Evolutionary conservation across 306 rosid genomes (phyloP).

Genomic region (Vigna reflexopilosa): DNA sequence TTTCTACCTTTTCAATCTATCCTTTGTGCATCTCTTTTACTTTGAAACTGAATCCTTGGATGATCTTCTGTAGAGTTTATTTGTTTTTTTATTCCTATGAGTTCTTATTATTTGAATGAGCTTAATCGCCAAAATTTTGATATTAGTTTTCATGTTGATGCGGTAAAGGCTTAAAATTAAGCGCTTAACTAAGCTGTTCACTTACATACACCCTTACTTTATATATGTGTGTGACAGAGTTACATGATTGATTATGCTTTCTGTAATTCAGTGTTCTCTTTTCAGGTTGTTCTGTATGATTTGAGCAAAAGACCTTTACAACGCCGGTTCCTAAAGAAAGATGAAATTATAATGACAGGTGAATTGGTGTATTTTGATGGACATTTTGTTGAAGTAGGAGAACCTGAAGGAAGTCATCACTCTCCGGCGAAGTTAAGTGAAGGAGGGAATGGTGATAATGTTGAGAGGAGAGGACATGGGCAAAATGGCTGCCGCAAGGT

Average conservation of each 20-base stretch:
- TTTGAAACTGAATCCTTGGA: conserved; percentile 29
- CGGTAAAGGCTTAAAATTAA: neutral
- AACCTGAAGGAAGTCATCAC: conserved; percentile 56
- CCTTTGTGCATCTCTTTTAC: conserved; percentile 15
- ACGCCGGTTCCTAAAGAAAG: conserved; percentile 66
- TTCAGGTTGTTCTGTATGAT: conserved; percentile 72
- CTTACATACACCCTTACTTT: neutral
- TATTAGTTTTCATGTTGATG: neutral
- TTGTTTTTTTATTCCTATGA: neutral
- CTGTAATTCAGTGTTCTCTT: conserved; percentile 32
- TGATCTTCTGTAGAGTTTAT: neutral
- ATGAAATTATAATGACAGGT: conserved; percentile 65
- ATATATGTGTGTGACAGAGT: neutral
- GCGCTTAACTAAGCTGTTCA: neutral
- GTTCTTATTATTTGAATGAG: neutral
- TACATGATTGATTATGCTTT: conserved; percentile 17
- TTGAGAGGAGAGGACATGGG: conserved; percentile 46
- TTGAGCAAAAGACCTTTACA: conserved; percentile 59
- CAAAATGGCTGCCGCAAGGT: conserved; percentile 42
- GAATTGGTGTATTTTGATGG: conserved; percentile 61
- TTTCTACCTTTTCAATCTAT: neutral
- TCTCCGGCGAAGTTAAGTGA: conserved; percentile 45
- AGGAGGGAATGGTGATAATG: conserved; percentile 36
- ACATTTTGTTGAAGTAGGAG: conserved; percentile 76
- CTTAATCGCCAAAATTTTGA: neutral